phyloP scores from a whole-genome alignment of 805 yeast genomes.

The Monosporozyma aquatica region DNA sequence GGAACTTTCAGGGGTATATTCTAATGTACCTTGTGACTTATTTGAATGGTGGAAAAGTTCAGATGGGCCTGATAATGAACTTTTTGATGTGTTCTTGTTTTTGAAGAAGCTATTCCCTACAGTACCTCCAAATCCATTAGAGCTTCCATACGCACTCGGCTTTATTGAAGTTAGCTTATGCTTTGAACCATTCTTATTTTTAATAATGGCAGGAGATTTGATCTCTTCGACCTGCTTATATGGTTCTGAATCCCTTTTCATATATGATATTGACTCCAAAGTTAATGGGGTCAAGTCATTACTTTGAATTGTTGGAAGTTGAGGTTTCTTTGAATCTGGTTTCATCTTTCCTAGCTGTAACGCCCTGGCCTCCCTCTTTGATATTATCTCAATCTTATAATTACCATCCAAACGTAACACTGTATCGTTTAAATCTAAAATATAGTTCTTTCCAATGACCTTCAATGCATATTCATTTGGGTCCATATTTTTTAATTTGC shows the following conservation, averaged over 20 bases:
- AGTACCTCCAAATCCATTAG: conserved; percentile 9
- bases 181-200: conserved; percentile 12
- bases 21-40: conserved; percentile 11
- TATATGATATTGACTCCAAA: conserved; percentile 18
- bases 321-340: conserved; percentile 22
- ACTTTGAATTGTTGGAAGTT: conserved; percentile 29
- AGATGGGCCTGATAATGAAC: conserved; percentile 23
- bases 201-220: conserved; percentile 6
- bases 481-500: conserved; percentile 30
- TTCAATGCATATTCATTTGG: conserved; percentile 32
- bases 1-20: conserved; percentile 10
- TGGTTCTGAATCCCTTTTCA: conserved; percentile 11
- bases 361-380: conserved; percentile 35
- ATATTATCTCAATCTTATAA: conserved; percentile 34
- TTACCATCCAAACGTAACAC: conserved; percentile 36
- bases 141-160: conserved; percentile 4
- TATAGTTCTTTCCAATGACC: conserved; percentile 24
- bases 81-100: conserved; percentile 28
- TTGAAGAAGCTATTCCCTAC: conserved; percentile 26
- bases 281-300: conserved; percentile 29
- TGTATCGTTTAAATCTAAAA: conserved; percentile 33
- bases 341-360: conserved; percentile 28
- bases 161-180: not conserved
- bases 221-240: conserved; percentile 2
- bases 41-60: conserved; percentile 12